Conservation (phyloP, 305 asterid genomes). For the Withania somnifera region DNA sequence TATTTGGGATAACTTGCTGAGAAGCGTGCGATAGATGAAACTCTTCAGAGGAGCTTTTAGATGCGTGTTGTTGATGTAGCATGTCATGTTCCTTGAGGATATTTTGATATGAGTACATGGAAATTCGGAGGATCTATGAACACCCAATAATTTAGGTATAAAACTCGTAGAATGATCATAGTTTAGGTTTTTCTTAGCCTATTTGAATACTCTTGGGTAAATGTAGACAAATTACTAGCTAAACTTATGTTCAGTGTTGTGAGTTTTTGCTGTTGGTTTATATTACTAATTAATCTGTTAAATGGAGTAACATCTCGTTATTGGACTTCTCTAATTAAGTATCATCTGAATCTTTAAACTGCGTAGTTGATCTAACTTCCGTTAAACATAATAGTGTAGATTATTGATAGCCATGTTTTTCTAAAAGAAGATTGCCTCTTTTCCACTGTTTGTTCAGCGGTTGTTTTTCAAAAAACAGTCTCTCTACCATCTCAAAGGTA, state of each 20-base stretch:
- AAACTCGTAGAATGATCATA: neutral
- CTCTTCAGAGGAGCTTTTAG: neutral
- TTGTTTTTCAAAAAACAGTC: too few species aligned
- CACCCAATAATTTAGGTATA: neutral
- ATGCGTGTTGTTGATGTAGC: neutral
- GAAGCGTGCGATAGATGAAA: neutral
- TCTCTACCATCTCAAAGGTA: too few species aligned
- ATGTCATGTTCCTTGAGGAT: neutral
- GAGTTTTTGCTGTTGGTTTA: neutral
- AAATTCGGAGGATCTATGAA: neutral
- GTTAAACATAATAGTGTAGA: neutral
- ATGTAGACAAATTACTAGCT: neutral
- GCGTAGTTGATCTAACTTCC: neutral
- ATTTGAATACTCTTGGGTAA: neutral
- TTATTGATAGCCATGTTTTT: neutral
- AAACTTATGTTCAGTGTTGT: neutral
- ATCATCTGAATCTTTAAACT: neutral
- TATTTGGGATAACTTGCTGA: neutral
- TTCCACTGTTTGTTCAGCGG: too few species aligned
- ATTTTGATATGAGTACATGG: neutral
- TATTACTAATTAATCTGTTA: neutral
- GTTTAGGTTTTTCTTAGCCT: neutral
- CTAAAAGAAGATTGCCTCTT: neutral
- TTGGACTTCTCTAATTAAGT: neutral
- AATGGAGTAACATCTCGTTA: neutral